Conservation (phyloP, 768 basidiomycete genomes). For the Termitomyces sp. region DNA sequence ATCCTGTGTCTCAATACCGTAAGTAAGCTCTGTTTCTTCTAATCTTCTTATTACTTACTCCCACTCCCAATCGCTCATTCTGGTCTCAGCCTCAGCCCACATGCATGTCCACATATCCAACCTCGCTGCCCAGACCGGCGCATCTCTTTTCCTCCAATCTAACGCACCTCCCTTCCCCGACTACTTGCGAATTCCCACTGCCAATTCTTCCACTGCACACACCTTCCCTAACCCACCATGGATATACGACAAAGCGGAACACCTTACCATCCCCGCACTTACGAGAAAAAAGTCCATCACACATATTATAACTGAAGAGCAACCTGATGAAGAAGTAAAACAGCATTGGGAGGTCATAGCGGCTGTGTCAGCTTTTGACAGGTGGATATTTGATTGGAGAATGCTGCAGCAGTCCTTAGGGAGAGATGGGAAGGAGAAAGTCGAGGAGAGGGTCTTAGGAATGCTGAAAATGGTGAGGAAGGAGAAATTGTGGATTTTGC, state of each 20-base stretch:
- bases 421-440: conserved; percentile 1
- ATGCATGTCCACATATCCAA: conserved; percentile 75
- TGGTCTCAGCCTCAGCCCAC: conserved; percentile 12
- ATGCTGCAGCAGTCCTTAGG: conserved; percentile 12
- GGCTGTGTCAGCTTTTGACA: conserved; percentile 23
- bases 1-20: conserved; percentile 18
- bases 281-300: conserved; percentile 39
- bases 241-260: conserved; percentile 84
- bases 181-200: conserved; percentile 7
- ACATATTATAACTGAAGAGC: conserved; percentile 57
- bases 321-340: conserved; percentile 19
- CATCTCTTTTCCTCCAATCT: conserved; percentile 79
- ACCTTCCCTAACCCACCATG: conserved; percentile 29
- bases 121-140: conserved; percentile 85
- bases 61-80: background rate
- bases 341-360: conserved; percentile 39
- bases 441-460: conserved; percentile 17
- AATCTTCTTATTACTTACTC: background rate
- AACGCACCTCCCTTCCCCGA: conserved; percentile 49
- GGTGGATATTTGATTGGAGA: conserved; percentile 27
- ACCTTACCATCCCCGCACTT: conserved; percentile 37
- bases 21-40: background rate
- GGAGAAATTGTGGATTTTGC: conserved; percentile 47
- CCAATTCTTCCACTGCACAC: conserved; percentile 1
- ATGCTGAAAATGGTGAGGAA: conserved; percentile 32